Evolutionary conservation across 1,139 yeast species (phyloP).

Genomic region (Kazachstania sp.): DNA sequence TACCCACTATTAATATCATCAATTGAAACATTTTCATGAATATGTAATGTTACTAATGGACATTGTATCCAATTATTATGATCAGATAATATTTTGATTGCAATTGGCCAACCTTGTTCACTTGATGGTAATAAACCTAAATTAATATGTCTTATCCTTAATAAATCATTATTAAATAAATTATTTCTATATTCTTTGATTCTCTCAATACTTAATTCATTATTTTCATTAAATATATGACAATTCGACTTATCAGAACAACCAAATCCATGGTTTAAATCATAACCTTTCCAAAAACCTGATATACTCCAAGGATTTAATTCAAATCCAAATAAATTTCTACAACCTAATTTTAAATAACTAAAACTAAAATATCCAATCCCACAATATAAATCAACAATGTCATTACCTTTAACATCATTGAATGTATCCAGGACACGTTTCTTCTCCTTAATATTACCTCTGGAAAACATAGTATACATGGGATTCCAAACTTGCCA

Average conservation of each 20-base stretch:
- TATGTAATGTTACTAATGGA: conserved; percentile 40
- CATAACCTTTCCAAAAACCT: conserved; percentile 54
- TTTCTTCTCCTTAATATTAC: conserved; percentile 74
- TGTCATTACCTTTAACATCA: conserved; percentile 35
- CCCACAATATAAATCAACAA: conserved; percentile 72
- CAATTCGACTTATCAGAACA: conserved; percentile 3
- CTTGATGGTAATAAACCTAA: conserved; percentile 73
- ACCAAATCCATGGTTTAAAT: conserved; percentile 34
- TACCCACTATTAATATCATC: conserved; percentile 34
- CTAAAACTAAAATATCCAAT: conserved; percentile 78
- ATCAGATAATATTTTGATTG: conserved; percentile 29
- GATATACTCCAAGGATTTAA: conserved; percentile 78
- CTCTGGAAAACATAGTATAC: conserved; percentile 85
- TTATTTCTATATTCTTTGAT: conserved; percentile 21
- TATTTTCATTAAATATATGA: conserved; percentile 46
- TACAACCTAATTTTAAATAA: conserved; percentile 50
- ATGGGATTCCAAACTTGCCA: conserved; percentile 77
- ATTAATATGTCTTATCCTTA: conserved; percentile 54
- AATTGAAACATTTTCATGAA: conserved; percentile 66
- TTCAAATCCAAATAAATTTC: conserved; percentile 66
- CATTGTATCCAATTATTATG: conserved; percentile 12
- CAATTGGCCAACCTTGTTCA: conserved; percentile 48
- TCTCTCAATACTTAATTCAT: conserved; percentile 42
- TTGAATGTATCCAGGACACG: conserved; percentile 43
- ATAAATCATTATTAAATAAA: conserved; percentile 1